Evolutionary conservation across 192 early-diverging fungal genomes (phyloP).

Genomic region (Gonapodya sp.): DNA sequence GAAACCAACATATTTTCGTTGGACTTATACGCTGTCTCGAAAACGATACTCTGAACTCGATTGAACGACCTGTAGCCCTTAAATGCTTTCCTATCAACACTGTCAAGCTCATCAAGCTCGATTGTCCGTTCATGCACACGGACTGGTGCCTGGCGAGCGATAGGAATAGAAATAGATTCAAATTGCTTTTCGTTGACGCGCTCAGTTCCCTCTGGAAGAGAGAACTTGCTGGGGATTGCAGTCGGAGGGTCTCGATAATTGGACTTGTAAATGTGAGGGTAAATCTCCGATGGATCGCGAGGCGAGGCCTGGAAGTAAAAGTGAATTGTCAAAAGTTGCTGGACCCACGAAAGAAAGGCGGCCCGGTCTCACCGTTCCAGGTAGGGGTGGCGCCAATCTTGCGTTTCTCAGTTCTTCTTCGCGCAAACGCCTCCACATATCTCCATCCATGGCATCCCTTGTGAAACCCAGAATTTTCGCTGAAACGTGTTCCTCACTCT

Average conservation of each 20-base stretch:
- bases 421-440: neutral
- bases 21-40: constrained; percentile 27
- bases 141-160: constrained; percentile 53
- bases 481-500: constrained; percentile 33
- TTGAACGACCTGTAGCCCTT: constrained; percentile 80
- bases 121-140: constrained; percentile 57
- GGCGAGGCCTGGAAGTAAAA: neutral
- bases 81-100: constrained; percentile 57
- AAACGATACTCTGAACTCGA: constrained; percentile 92
- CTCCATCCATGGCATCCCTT: neutral
- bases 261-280: neutral
- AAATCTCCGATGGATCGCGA: neutral
- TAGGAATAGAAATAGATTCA: constrained; percentile 87
- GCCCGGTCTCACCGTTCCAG: constrained; percentile 19
- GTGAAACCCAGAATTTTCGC: constrained; percentile 57
- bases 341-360: neutral
- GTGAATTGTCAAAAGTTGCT: neutral
- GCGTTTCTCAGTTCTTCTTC: constrained; percentile 38
- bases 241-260: neutral
- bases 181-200: constrained; percentile 42
- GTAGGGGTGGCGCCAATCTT: constrained; percentile 51
- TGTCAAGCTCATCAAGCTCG: constrained; percentile 60
- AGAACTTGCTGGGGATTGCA: constrained; percentile 5
- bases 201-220: constrained; percentile 7
- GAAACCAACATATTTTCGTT: constrained; percentile 93